Percentiles rank a stretch among this genome's conserved stretches.
Conservation (phyloP, 306 rosid species). For the Hippophae rhamnoides region DNA sequence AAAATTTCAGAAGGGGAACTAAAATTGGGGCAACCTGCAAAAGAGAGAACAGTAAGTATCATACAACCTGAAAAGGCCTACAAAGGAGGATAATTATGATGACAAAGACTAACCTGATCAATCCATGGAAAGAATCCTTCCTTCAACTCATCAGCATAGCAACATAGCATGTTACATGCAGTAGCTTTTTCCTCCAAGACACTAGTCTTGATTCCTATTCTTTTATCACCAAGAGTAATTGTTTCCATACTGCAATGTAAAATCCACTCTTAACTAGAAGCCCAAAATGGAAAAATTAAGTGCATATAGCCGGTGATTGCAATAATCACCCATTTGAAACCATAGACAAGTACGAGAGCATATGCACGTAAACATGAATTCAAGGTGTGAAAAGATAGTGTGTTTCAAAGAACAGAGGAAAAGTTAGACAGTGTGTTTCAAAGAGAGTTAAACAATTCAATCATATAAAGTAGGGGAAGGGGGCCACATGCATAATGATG, state of each 20-base stretch:
- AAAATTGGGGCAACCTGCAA: slow-evolving; percentile 84
- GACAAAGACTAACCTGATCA: slow-evolving; percentile 61
- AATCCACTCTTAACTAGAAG: slow-evolving; percentile 16
- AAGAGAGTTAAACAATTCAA: too few relatives aligned
- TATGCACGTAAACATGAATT: too few relatives aligned
- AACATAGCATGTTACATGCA: slow-evolving; percentile 97
- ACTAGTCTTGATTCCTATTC: slow-evolving; percentile 97
- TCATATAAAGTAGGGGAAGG: too few relatives aligned
- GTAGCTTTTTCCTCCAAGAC: slow-evolving; percentile 98
- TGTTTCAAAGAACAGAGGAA: too few relatives aligned
- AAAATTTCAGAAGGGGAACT: slow-evolving; percentile 93
- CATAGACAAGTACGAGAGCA: too few relatives aligned
- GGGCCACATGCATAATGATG: too few relatives aligned
- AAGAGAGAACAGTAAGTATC: slow-evolving; percentile 13
- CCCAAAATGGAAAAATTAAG: too few relatives aligned
- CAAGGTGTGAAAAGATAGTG: too few relatives aligned
- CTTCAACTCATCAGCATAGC: slow-evolving; percentile 97
- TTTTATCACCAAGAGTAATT: slow-evolving; percentile 91
- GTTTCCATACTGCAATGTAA: slow-evolving; percentile 74
- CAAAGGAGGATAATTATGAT: neutral
- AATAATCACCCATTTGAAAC: too few relatives aligned
- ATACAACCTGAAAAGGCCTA: neutral
- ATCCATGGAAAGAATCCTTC: slow-evolving; percentile 99
- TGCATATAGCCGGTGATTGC: too few relatives aligned
- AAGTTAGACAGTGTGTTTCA: too few relatives aligned